A percentile compares a stretch with the other conserved stretches of the same genome.
These are phyloP conservation scores for Boletus vinaceobasis DNA, from an alignment of 768 basidiomycete species.

Conservation along the genomic window DNA sequence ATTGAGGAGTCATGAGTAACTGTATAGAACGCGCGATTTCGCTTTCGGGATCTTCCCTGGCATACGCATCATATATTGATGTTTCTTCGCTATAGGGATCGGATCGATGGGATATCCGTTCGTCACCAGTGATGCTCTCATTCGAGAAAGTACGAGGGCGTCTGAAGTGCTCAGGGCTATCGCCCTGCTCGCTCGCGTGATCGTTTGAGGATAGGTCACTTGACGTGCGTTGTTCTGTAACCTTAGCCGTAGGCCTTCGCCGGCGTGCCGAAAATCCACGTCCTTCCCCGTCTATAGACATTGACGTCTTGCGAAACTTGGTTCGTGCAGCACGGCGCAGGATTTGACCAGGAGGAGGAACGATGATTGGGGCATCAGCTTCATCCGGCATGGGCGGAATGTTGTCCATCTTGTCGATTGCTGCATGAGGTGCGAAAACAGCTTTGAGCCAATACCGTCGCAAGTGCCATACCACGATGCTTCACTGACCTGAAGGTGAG, in stretches of 20 bases:
- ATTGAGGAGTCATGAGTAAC: slow-evolving; percentile 14
- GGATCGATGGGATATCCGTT: slow-evolving; percentile 45
- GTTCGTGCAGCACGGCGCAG: slow-evolving; percentile 91
- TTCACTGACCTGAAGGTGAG: slow-evolving; percentile 73
- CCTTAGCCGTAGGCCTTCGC: slow-evolving; percentile 26
- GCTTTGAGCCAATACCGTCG: slow-evolving; percentile 20
- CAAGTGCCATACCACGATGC: slow-evolving; percentile 4
- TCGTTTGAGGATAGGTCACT: slow-evolving; percentile 62
- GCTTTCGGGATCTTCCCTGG: slow-evolving; percentile 51
- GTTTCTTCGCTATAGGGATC: slow-evolving; percentile 81
- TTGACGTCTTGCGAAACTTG: slow-evolving; percentile 85
- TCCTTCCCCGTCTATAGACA: slow-evolving; percentile 73
- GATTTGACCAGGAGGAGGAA: slow-evolving; percentile 81
- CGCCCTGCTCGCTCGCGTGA: slow-evolving; percentile 58
- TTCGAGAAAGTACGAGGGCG: slow-evolving; percentile 37
- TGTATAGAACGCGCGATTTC: slow-evolving; percentile 23
- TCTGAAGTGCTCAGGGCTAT: slow-evolving; percentile 40
- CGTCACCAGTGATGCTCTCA: slow-evolving; percentile 37
- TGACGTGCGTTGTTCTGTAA: slow-evolving; percentile 52
- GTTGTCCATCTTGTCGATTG: slow-evolving; percentile 64
- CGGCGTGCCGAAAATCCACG: slow-evolving; percentile 64
- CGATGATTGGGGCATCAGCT: slow-evolving; percentile 84
- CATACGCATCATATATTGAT: slow-evolving; percentile 84
- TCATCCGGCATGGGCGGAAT: slow-evolving; percentile 71
- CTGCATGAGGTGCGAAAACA: slow-evolving; percentile 34